Base-by-base conservation (phyloP, 2,329 filamentous ascomycete species). In the Huntiella bhutanensis region DNA sequence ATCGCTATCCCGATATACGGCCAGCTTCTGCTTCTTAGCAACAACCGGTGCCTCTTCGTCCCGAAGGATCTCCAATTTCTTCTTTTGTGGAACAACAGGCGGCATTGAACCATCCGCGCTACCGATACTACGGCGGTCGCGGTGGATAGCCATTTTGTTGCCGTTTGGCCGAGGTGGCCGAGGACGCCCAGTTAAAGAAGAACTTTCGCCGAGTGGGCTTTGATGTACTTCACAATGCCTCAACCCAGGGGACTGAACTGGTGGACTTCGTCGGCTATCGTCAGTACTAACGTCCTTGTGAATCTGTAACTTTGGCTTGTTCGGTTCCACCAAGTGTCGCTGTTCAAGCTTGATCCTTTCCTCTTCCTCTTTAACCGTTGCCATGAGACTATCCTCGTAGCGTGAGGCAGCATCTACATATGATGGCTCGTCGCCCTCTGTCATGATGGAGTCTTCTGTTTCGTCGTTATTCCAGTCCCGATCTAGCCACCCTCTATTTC, bases 401-500 rank as follows among this genome's bases (percentile, higher is more conserved):
- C 15, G 43, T 34, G 43, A 39, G 7, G 16, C 19, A 2, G 48
- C 35, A 8, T 47, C 48, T 5, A 41, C 39, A 34, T 43, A 43
- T 12, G 32, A 43, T 16, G 32, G 41, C 10, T 45, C 41, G 7
- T 41, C 45, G 17, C 37, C 41, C 16, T 47, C 45, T 15, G 42
- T 41, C 33, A 43, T 45, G 16, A 41, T 37, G 1, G 32, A 43
- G 13, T 43, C 41, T 11, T 42, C 38, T 10, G 8, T 28, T 37
- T 49, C 48, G 43, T 68, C 64, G 4, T 67, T 63, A 19, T 69
- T 64, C 75, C 75, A 81, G 13, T 65, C 62, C 40, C 66, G 66
- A 52, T 73, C 64, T 33, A 82, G 62, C 66, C 77, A 78, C 1
- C 88, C 88, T 48, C 82, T 73, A 53, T 75, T 75, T 37, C 70